Conservation (phyloP, 495 filamentous ascomycete species). For the Antarctomyces pellizariae region DNA sequence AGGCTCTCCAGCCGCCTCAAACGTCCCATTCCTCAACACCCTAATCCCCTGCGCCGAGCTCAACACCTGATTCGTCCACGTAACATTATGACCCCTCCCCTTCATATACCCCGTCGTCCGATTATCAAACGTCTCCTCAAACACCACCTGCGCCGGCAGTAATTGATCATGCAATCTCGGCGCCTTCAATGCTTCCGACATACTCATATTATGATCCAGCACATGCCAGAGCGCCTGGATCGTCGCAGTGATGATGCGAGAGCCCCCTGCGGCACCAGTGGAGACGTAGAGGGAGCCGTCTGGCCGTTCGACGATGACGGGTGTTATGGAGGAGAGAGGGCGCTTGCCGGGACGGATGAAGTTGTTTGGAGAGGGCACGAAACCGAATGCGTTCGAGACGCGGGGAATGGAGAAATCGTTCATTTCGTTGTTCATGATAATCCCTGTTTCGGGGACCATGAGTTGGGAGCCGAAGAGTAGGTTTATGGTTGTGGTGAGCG, state of each 20-base stretch:
- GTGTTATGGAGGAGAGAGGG: slow-evolving; percentile 57
- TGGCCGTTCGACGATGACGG: slow-evolving; percentile 44
- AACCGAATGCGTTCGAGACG: slow-evolving; percentile 57
- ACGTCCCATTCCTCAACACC: slow-evolving; percentile 43
- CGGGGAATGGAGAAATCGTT: slow-evolving; percentile 74
- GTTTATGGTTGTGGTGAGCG: slow-evolving; percentile 65
- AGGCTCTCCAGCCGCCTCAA: slow-evolving; percentile 42
- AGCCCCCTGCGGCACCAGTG: slow-evolving; percentile 63
- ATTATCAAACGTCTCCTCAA: slow-evolving; percentile 53
- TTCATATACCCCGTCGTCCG: slow-evolving; percentile 38
- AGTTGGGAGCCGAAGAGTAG: slow-evolving; percentile 56
- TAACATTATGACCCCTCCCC: slow-evolving; percentile 45
- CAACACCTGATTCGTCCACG: slow-evolving; percentile 36
- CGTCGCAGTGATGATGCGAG: slow-evolving; percentile 69
- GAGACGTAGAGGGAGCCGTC: slow-evolving; percentile 44
- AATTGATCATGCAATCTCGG: slow-evolving; percentile 73
- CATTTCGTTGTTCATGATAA: slow-evolving; percentile 93
- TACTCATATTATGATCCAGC: slow-evolving; percentile 36
- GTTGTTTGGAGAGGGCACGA: slow-evolving; percentile 54
- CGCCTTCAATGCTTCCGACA: slow-evolving; percentile 33
- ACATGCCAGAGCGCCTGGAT: slow-evolving; percentile 54
- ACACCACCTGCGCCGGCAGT: slow-evolving; percentile 37
- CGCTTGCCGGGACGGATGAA: slow-evolving; percentile 64
- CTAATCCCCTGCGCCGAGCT: slow-evolving; percentile 54
- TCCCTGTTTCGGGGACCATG: slow-evolving; percentile 55